phyloP scores from a whole-genome alignment of 306 rosid species.

The Oemleria cerasiformis region DNA sequence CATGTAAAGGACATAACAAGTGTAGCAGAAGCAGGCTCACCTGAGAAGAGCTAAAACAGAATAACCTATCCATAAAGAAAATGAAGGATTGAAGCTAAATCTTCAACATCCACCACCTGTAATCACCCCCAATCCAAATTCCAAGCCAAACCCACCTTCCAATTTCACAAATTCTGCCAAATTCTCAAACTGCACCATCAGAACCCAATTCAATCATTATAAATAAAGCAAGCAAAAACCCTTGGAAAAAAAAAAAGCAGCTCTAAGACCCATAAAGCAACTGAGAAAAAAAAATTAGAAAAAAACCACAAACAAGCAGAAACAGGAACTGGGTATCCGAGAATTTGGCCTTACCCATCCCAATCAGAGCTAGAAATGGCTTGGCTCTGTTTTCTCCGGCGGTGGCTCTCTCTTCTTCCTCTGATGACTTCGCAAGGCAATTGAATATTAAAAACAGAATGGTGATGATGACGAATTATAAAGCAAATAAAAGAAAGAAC shows the following conservation, averaged over 20 bases:
- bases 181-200: constrained; percentile 37
- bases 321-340: constrained; percentile 26
- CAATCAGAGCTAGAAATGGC: constrained; percentile 36
- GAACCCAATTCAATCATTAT: constrained; percentile 29
- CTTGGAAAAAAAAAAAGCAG: constrained; percentile 11
- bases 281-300: background rate
- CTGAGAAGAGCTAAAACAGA: constrained; percentile 74
- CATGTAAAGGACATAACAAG: background rate
- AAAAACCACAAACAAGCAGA: constrained; percentile 21
- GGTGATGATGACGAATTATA: constrained; percentile 20
- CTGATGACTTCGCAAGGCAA: constrained; percentile 26
- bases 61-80: constrained; percentile 57
- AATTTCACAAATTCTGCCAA: constrained; percentile 24
- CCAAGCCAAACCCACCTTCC: constrained; percentile 40
- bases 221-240: constrained; percentile 10
- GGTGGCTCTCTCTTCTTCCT: constrained; percentile 33
- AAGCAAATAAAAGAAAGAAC: constrained; percentile 33
- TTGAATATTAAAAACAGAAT: constrained; percentile 21
- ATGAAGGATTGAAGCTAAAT: constrained; percentile 32
- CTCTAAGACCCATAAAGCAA: constrained; percentile 37
- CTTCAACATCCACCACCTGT: constrained; percentile 43
- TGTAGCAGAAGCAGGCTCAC: constrained; percentile 31
- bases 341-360: constrained; percentile 40
- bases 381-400: constrained; percentile 15
- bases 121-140: constrained; percentile 42